A percentile compares a stretch with the other conserved stretches of the same genome.
These are phyloP conservation scores for Plenodomus tracheiphilus DNA, from an alignment of 2,329 filamentous ascomycete genomes.

Conservation along the genomic window DNA sequence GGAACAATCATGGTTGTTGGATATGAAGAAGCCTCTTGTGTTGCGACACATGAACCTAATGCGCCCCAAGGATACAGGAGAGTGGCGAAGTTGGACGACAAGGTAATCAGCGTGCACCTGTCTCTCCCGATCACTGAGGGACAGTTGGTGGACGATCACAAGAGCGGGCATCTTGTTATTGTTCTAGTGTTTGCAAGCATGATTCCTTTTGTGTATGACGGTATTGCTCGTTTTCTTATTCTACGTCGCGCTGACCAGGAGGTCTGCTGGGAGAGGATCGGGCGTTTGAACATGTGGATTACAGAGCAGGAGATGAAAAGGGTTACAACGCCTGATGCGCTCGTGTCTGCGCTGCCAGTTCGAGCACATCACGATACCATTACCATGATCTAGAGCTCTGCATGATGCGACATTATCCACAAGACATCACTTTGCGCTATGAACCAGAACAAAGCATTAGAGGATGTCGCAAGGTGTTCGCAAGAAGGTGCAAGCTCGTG, in stretches of 20 bases:
- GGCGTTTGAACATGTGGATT: constrained; percentile 5
- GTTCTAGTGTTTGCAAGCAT: constrained; percentile 4
- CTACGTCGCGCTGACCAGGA: neutral
- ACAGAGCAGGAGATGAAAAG: constrained; percentile 1
- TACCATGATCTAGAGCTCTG: neutral
- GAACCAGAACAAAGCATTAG: too few relatives aligned
- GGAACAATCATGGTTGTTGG: neutral
- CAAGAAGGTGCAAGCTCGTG: too few relatives aligned
- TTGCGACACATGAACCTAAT: neutral
- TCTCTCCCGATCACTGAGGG: constrained; percentile 2
- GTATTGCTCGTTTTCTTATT: constrained; percentile 1
- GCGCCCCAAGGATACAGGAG: neutral
- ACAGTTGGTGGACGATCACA: constrained; percentile 1
- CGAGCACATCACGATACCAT: too few relatives aligned
- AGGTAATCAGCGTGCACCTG: constrained; percentile 1
- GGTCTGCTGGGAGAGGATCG: constrained; percentile 2
- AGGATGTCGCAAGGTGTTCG: too few relatives aligned
- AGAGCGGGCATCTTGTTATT: neutral
- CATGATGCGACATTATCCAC: too few relatives aligned
- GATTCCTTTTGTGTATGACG: constrained; percentile 3
- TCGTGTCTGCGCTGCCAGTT: constrained; percentile 1
- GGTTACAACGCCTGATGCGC: neutral
- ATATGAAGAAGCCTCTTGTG: constrained; percentile 2
- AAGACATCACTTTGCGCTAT: too few relatives aligned
- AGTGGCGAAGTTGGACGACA: constrained; percentile 1